phyloP scores from a whole-genome alignment of 768 basidiomycete genomes.

The Leucocoprinus birnbaumii region DNA sequence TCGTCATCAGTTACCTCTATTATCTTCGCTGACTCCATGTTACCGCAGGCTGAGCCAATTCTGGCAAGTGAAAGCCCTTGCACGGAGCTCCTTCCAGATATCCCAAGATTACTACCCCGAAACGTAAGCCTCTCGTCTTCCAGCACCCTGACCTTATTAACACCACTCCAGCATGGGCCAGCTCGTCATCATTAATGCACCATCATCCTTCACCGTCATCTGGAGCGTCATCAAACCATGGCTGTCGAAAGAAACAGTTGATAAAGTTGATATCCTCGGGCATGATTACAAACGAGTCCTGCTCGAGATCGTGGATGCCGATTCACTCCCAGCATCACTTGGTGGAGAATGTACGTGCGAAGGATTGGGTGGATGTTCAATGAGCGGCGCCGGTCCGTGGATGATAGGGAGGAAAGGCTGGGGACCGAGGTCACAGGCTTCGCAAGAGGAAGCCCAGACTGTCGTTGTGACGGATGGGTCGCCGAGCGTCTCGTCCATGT shows the following conservation, averaged over 20 bases:
- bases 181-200: constrained; percentile 69
- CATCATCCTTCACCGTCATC: constrained; percentile 68
- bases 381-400: constrained; percentile 72
- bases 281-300: constrained; percentile 54
- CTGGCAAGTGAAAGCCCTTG: constrained; percentile 74
- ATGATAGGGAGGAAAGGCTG: constrained; percentile 53
- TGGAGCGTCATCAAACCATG: constrained; percentile 70
- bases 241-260: constrained; percentile 69
- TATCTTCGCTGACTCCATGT: constrained; percentile 1
- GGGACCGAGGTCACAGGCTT: constrained; percentile 33
- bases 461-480: background rate
- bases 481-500: background rate
- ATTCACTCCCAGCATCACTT: constrained; percentile 56
- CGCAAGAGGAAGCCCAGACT: background rate
- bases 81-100: constrained; percentile 61
- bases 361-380: constrained; percentile 51
- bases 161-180: constrained; percentile 65
- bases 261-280: constrained; percentile 67
- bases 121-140: constrained; percentile 36
- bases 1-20: background rate
- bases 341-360: constrained; percentile 69
- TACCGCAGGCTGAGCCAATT: constrained; percentile 57
- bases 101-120: constrained; percentile 82
- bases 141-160: constrained; percentile 1
- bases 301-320: constrained; percentile 57